Base-by-base conservation (phyloP, 441 rosid genomes). In the Eruca vesicaria region DNA sequence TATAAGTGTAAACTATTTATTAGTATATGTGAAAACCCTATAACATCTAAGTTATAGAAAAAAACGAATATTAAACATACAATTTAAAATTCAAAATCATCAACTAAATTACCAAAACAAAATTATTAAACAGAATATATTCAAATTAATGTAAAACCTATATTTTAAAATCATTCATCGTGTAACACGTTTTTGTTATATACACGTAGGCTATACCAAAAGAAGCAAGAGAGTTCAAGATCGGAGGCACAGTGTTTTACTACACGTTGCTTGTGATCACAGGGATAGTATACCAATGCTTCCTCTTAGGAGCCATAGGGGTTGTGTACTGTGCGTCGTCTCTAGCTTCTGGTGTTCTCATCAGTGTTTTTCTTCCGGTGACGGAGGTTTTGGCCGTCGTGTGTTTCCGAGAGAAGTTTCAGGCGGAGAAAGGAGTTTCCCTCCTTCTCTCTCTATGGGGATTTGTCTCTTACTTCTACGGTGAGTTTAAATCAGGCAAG, bases 401-500 rank as follows among this genome's bases (percentile, higher is more conserved):
- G 26, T 81, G 83, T 79, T 86, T 76, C 82, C 76, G 71, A 8
- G 92, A 89, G 79, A 83, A 72, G 68, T 87, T 87, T 77, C 80
- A 71, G 18, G 85, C 78, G 1, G 89, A 82, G 38, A 89, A 89
- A 70, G 88, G 73, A 9, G 48, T 85, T 26, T 73, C 94, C 8
- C 87, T 87, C 32, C 69, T 74, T 56, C 77, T 87, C 2, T 86
- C 89, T 29, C 80, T 87, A 0, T 86, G 90, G 90, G 94, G 88
- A n/a, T 84, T n/a, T n/a, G n/a, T n/a, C n/a, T n/a, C n/a, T n/a
- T n/a, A n/a, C n/a, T n/a, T n/a, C n/a, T n/a, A n/a, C 7, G 88
- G 89, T 9, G 92, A 82, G 71, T 31, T 81, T 65, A 74, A 73
- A 48, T 77, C 76, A 12, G 72, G 76, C 6, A 77, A 71, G 43